Percentiles rank a stretch among this genome's conserved stretches.
These are phyloP conservation scores for Rehmannia glutinosa DNA, from an alignment of 257 asterid genomes.

Conservation along the genomic window DNA sequence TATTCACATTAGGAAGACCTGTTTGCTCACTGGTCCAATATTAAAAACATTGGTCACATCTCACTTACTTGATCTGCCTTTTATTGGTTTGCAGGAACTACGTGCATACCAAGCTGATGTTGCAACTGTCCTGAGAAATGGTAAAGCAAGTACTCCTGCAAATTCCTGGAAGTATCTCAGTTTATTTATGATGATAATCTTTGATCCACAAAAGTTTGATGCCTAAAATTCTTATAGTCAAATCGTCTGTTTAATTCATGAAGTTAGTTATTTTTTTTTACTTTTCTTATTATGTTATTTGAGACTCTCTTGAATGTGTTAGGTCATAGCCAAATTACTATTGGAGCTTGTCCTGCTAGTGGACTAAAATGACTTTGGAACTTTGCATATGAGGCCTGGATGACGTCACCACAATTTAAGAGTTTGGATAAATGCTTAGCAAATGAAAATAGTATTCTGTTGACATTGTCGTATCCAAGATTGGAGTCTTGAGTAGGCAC, in stretches of 20 bases:
- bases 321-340: neutral
- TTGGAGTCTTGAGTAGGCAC: neutral
- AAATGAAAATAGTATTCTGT: neutral
- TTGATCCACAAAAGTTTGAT: slow-evolving; percentile 7
- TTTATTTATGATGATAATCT: neutral
- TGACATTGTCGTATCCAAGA: neutral
- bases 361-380: neutral
- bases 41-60: neutral
- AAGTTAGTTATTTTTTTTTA: neutral
- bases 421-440: neutral
- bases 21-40: no score
- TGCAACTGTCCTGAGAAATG: slow-evolving; percentile 93
- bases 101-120: slow-evolving; percentile 99
- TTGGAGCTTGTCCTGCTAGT: neutral
- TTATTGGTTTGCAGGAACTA: slow-evolving; percentile 59
- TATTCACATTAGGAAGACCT: neutral
- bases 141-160: slow-evolving; percentile 31
- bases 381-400: neutral
- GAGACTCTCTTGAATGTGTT: neutral
- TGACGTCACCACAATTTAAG: neutral
- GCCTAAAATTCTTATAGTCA: slow-evolving; percentile 1
- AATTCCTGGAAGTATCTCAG: slow-evolving; percentile 1
- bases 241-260: neutral
- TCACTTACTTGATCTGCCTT: slow-evolving; percentile 14
- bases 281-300: neutral